phyloP scores from a whole-genome alignment of 768 basidiomycete species.

The Russula earlei region DNA sequence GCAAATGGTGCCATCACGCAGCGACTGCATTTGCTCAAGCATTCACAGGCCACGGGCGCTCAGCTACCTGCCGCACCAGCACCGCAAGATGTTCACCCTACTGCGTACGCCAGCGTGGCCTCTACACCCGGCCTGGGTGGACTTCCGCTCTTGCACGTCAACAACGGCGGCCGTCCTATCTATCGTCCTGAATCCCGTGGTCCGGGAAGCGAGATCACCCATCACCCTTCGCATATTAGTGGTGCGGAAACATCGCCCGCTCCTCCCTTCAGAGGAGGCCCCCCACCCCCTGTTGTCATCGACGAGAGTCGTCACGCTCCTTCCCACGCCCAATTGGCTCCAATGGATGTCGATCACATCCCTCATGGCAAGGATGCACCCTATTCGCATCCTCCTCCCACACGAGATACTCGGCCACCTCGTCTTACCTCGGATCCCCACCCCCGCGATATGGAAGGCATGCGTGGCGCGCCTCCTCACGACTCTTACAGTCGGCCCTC shows the following conservation, averaged over 20 bases:
- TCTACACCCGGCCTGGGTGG: conserved; percentile 56
- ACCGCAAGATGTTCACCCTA: conserved; percentile 93
- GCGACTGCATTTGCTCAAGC: conserved; percentile 68
- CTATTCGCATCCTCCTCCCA: conserved; percentile 27
- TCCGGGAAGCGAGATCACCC: conserved; percentile 33
- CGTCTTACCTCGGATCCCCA: conserved; percentile 58
- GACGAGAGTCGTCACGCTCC: conserved; percentile 63
- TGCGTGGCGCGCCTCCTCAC: conserved; percentile 40
- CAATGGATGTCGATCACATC: conserved; percentile 47
- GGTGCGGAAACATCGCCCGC: conserved; percentile 48
- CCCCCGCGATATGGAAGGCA: conserved; percentile 43
- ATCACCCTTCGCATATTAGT: conserved; percentile 49
- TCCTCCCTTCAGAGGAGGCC: conserved; percentile 75
- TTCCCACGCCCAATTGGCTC: conserved; percentile 64
- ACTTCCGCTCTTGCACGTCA: conserved; percentile 54
- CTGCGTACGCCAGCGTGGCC: conserved; percentile 78
- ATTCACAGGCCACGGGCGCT: conserved; percentile 64
- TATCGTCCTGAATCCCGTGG: conserved; percentile 65
- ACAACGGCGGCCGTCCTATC: conserved; percentile 31
- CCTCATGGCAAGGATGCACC: conserved; percentile 47
- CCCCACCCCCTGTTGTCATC: conserved; percentile 72
- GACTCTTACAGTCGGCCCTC: conserved; percentile 46
- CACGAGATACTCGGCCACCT: conserved; percentile 45
- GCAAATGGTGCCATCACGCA: conserved; percentile 73
- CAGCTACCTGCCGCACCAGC: conserved; percentile 81